Percentiles rank a stretch among this genome's conserved stretches.
Evolutionary conservation across 1,284 basidiomycete genomes (phyloP).

Genomic region (Cystobasidium sp.): DNA sequence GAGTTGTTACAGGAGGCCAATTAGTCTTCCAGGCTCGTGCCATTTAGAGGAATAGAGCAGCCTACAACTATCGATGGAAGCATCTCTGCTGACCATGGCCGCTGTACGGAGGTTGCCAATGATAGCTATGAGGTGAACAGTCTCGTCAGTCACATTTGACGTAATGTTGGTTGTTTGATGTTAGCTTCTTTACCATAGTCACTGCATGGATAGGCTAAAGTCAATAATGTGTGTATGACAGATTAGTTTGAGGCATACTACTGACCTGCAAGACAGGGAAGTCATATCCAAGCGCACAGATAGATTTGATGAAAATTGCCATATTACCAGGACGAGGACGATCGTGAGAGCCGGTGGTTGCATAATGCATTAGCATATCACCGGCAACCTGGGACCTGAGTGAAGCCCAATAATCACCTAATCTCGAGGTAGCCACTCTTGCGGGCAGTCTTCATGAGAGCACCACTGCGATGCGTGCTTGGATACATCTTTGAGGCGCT

Average conservation of each 20-base stretch:
- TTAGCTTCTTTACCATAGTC: conserved; percentile 31
- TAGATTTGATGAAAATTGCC: no score
- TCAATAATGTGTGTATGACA: no score
- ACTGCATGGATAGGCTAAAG: background rate
- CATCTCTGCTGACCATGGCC: conserved; percentile 59
- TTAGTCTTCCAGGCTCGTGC: background rate
- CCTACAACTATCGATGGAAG: conserved; percentile 56
- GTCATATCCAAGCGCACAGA: no score
- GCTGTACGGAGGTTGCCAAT: conserved; percentile 55
- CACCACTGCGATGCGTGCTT: conserved; percentile 8
- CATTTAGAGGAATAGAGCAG: background rate
- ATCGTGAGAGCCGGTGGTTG: background rate
- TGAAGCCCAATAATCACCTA: conserved; percentile 3
- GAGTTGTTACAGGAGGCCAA: background rate
- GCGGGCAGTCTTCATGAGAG: conserved; percentile 23
- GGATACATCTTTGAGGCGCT: conserved; percentile 11
- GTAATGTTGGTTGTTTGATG: no score
- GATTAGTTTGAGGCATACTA: no score
- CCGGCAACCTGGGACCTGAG: background rate
- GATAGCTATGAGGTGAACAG: conserved; percentile 12
- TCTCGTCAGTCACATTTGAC: no score
- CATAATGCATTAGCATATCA: conserved; percentile 1
- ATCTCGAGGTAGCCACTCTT: conserved; percentile 41
- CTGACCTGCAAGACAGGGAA: no score
- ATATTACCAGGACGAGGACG: background rate